phyloP scores from a whole-genome alignment of 2,329 filamentous ascomycete species.

The Coniochaeta sp. region DNA sequence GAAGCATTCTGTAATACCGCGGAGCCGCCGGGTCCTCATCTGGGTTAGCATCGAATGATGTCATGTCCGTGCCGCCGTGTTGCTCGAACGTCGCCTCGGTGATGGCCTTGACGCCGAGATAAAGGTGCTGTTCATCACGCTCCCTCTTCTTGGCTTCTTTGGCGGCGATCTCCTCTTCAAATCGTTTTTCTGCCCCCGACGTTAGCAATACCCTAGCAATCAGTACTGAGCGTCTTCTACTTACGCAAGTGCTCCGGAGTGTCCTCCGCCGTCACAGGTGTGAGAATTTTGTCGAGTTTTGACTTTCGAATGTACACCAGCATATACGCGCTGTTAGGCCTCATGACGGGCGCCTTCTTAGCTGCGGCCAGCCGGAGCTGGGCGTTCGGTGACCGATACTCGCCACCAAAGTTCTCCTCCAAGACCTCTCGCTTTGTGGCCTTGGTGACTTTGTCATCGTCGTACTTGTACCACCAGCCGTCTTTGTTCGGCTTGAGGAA shows the following conservation, averaged over 20 bases:
- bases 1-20: conserved; percentile 63
- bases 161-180: conserved; percentile 74
- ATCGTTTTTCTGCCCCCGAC: conserved; percentile 48
- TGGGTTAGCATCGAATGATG: conserved; percentile 54
- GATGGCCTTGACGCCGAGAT: conserved; percentile 76
- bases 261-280: conserved; percentile 66
- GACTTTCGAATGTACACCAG: conserved; percentile 92
- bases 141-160: conserved; percentile 77
- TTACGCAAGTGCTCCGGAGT: conserved; percentile 75
- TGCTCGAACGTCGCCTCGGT: conserved; percentile 73
- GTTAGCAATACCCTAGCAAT: conserved; percentile 6
- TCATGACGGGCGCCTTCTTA: conserved; percentile 52
- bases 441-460: conserved; percentile 94
- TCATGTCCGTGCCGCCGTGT: conserved; percentile 80
- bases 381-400: conserved; percentile 53
- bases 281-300: conserved; percentile 73
- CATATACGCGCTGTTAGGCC: conserved; percentile 91
- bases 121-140: conserved; percentile 88
- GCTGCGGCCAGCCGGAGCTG: conserved; percentile 37
- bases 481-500: conserved; percentile 92
- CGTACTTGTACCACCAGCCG: conserved; percentile 93
- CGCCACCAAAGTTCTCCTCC: conserved; percentile 94
- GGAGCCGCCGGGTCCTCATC: conserved; percentile 59
- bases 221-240: conserved; percentile 15
- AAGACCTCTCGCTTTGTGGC: conserved; percentile 85